These are phyloP conservation scores for Phalaenopsis aphrodite DNA, from an alignment of 106 monocot species.

Conservation along the genomic window DNA sequence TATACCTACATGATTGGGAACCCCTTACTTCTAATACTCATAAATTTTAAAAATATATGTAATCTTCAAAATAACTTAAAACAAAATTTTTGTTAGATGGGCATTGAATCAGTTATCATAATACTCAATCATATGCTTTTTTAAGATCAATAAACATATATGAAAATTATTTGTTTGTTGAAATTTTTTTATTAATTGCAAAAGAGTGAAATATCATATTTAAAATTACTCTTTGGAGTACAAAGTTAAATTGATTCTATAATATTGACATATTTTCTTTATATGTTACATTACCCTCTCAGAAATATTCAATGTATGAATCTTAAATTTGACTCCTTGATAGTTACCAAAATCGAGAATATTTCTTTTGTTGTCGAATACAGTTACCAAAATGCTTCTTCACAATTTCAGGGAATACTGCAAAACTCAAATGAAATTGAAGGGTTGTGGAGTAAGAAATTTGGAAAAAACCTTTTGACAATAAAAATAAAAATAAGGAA, in stretches of 20 bases:
- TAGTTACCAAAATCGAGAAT: neutral
- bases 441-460: too few species aligned
- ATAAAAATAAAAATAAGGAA: too few species aligned
- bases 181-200: too few species aligned
- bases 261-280: too few species aligned
- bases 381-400: neutral
- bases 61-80: neutral
- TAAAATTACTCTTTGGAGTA: neutral
- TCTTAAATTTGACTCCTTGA: neutral
- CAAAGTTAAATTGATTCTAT: too few species aligned
- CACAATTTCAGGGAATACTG: neutral
- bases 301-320: neutral
- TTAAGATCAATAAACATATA: neutral
- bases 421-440: neutral
- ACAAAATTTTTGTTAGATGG: neutral
- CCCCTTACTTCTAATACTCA: too few species aligned
- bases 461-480: neutral
- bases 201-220: neutral
- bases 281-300: too few species aligned
- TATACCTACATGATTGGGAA: too few species aligned
- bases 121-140: neutral
- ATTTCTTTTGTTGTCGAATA: neutral
- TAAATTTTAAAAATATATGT: too few species aligned
- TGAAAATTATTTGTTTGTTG: neutral
- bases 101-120: neutral